phyloP scores from a whole-genome alignment of 2,329 filamentous ascomycete species.

The Cercospora zeae-maydis region DNA sequence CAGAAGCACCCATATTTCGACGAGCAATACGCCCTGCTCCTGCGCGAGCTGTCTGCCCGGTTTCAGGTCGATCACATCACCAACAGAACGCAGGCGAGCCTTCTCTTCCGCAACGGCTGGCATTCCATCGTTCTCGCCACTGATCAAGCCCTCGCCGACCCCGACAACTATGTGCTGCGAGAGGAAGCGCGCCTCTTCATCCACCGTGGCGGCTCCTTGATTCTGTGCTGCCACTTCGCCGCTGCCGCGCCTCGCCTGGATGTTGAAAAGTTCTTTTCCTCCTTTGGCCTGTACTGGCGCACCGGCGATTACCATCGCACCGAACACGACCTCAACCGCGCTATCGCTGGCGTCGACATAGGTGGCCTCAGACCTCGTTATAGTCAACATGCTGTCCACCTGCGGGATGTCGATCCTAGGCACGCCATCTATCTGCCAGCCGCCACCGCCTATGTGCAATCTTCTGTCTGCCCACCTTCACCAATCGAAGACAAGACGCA shows the following conservation, averaged over 20 bases:
- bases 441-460: constrained; percentile 15
- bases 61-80: constrained; percentile 20
- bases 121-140: constrained; percentile 19
- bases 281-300: constrained; percentile 21
- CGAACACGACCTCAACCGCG: constrained; percentile 20
- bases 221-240: constrained; percentile 25
- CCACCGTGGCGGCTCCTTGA: constrained; percentile 20
- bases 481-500: constrained; percentile 18
- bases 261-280: constrained; percentile 20
- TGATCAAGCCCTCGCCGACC: constrained; percentile 18
- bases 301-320: constrained; percentile 26
- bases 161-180: constrained; percentile 6
- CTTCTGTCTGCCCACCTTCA: constrained; percentile 18
- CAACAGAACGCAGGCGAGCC: constrained; percentile 13
- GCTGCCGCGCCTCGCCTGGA: constrained; percentile 10
- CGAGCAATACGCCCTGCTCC: constrained; percentile 16
- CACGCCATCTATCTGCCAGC: constrained; percentile 25
- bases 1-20: constrained; percentile 23
- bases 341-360: constrained; percentile 12
- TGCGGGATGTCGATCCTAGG: constrained; percentile 14
- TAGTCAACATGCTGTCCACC: constrained; percentile 25
- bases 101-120: constrained; percentile 4
- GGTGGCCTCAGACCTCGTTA: constrained; percentile 14
- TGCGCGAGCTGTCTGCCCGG: constrained; percentile 12
- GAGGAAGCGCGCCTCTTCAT: constrained; percentile 22